These are phyloP conservation scores for Monosporascus sp. DNA, from an alignment of 2,329 filamentous ascomycete genomes.

Conservation along the genomic window DNA sequence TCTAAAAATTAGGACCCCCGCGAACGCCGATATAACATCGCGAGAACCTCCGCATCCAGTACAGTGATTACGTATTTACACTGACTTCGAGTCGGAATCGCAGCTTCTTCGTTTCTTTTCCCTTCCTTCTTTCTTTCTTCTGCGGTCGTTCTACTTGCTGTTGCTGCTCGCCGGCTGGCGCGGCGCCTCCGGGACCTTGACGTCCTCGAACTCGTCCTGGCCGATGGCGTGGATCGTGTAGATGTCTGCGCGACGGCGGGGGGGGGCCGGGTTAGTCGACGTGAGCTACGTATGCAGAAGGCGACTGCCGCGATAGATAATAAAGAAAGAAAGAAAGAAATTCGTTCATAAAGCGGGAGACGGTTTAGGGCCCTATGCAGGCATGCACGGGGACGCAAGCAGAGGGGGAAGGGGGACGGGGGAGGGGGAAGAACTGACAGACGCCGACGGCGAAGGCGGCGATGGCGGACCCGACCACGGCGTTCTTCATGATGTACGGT, in stretches of 20 bases:
- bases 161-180: constrained; percentile 35
- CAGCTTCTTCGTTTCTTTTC: neutral
- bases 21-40: too few relatives aligned
- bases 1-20: too few relatives aligned
- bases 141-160: neutral
- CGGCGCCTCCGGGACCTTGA: constrained; percentile 77
- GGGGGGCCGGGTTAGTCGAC: too few relatives aligned
- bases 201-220: constrained; percentile 95
- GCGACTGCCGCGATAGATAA: too few relatives aligned
- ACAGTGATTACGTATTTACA: too few relatives aligned
- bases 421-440: constrained; percentile 60
- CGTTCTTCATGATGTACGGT: constrained; percentile 88
- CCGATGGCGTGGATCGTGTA: constrained; percentile 77
- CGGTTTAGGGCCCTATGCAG: too few relatives aligned
- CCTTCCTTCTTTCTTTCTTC: constrained; percentile 1
- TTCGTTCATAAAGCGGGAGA: too few relatives aligned
- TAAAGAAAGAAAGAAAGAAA: too few relatives aligned
- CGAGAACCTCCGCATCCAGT: too few relatives aligned
- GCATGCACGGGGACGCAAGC: neutral
- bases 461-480: constrained; percentile 71
- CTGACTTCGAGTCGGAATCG: too few relatives aligned
- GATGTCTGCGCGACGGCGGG: constrained; percentile 34
- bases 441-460: constrained; percentile 73
- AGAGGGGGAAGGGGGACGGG: neutral
- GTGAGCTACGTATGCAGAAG: too few relatives aligned